phyloP scores from a whole-genome alignment of 768 basidiomycete genomes.

The Tylopilus cervinicoccineus region DNA sequence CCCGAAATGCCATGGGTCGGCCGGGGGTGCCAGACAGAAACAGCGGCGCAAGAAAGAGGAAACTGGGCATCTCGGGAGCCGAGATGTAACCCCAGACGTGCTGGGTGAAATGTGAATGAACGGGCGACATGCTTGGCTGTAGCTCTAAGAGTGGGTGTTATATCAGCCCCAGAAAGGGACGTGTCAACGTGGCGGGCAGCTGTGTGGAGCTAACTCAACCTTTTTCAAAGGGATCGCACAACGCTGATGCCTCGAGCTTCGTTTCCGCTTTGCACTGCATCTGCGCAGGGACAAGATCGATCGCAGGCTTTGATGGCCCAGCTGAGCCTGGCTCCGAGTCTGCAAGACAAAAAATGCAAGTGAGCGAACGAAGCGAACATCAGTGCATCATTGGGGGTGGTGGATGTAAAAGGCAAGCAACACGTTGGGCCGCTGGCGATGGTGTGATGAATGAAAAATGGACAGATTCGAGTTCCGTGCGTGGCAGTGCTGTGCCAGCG shows the following conservation, averaged over 20 bases:
- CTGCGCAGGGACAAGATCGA: constrained; percentile 14
- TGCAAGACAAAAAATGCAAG: neutral
- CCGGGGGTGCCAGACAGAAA: neutral
- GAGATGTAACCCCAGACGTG: neutral
- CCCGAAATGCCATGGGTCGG: constrained; percentile 2
- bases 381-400: too few relatives aligned
- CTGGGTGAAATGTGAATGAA: constrained; percentile 8
- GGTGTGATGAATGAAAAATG: constrained; percentile 17
- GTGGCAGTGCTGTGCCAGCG: constrained; percentile 10
- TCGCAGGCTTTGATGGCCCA: constrained; percentile 4
- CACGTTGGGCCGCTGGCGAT: constrained; percentile 9
- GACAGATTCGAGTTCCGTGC: neutral
- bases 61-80: constrained; percentile 1
- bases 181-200: constrained; percentile 7
- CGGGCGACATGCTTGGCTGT: neutral
- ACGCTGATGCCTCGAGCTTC: constrained; percentile 25
- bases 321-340: constrained; percentile 5
- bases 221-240: constrained; percentile 12
- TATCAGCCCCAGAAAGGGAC: constrained; percentile 14
- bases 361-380: neutral
- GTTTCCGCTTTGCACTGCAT: constrained; percentile 15
- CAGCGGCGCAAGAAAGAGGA: constrained; percentile 3
- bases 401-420: neutral
- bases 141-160: neutral
- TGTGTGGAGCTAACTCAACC: constrained; percentile 9